Percentiles rank a stretch among this genome's conserved stretches.
phyloP scores from a whole-genome alignment of 768 basidiomycete species.

The Dioszegia crocea region DNA sequence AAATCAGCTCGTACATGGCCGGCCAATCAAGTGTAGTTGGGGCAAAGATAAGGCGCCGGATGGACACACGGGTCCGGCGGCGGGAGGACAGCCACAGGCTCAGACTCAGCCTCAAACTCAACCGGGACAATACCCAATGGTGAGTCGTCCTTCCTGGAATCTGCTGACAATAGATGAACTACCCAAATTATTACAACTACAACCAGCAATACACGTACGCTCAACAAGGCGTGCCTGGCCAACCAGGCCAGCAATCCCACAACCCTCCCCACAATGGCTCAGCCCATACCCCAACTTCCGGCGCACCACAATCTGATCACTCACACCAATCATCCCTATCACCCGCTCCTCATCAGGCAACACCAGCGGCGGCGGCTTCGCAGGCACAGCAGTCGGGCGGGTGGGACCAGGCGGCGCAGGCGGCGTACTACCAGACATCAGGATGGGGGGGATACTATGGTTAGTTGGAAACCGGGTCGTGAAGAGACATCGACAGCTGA shows the following conservation, averaged over 20 bases:
- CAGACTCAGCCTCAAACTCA: background rate
- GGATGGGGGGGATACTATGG: conserved; percentile 41
- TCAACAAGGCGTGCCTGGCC: conserved; percentile 36
- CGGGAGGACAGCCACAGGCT: background rate
- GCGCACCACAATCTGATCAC: background rate
- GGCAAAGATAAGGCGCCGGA: conserved; percentile 68
- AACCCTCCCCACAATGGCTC: conserved; percentile 9
- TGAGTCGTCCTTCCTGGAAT: conserved; percentile 25
- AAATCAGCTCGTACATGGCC: conserved; percentile 93
- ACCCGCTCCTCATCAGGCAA: background rate
- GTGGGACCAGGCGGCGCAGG: conserved; percentile 26
- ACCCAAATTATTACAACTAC: conserved; percentile 35
- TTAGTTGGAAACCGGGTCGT: conserved; percentile 9
- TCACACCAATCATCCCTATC: background rate
- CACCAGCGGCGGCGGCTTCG: background rate
- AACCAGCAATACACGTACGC: conserved; percentile 32
- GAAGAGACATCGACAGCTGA: background rate
- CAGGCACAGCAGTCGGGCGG: conserved; percentile 8
- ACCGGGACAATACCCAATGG: background rate
- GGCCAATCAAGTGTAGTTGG: conserved; percentile 98
- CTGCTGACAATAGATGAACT: conserved; percentile 19
- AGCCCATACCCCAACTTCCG: background rate
- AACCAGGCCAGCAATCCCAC: conserved; percentile 12
- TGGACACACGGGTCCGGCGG: conserved; percentile 53
- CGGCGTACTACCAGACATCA: conserved; percentile 30